Base-by-base conservation (phyloP, 169 alveolate species). In the Cryptosporidium sp. region DNA sequence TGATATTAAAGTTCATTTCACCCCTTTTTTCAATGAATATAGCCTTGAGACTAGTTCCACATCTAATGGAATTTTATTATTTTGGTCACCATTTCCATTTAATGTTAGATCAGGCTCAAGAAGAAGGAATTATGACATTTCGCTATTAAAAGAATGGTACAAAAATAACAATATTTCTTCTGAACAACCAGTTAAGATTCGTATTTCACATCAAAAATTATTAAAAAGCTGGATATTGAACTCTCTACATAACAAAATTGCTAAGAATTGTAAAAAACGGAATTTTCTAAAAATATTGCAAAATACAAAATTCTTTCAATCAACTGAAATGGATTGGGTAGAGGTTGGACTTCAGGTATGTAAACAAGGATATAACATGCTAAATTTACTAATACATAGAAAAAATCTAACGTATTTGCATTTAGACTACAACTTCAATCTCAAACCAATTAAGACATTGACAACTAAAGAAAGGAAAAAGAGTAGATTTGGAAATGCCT, bases 381-480 rank as follows among this genome's bases (percentile, higher is more conserved):
- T 99, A 21, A 98, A 98, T 93, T 92, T 99, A 68, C 92, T 99
- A 92, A 99, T 99, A 69, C 99, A 99, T 91, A 96, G 99, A 85
- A 99, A 98, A 95, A 98, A 99, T 92, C 92, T 98, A 69, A 98
- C 98, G 92, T 99, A 98, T 92, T 93, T 99, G 59, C 99, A 99
- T 92, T 93, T 99, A 84, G 99, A 99, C 94, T 99, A 98, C 96
- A 99, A 99, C 94, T 99, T 99, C 93, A 98, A 99, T 95, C 93
- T 99, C 92, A 99, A 99, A 86, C 99, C 99, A 7, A 99, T 99
- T 69, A 99, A 99, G 92, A 98, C 99, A 26, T 92, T 99, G 71
- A 99, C 99, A 39, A 99, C 99, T 23, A 99, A 99, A 95, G 99
- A 99, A 91, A 94, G 99, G 74, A 99, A 99, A 97, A 99, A 99